Evolutionary conservation across 192 early-diverging fungal genomes (phyloP).

Genomic region (Phlyctochytrium planicorne): DNA sequence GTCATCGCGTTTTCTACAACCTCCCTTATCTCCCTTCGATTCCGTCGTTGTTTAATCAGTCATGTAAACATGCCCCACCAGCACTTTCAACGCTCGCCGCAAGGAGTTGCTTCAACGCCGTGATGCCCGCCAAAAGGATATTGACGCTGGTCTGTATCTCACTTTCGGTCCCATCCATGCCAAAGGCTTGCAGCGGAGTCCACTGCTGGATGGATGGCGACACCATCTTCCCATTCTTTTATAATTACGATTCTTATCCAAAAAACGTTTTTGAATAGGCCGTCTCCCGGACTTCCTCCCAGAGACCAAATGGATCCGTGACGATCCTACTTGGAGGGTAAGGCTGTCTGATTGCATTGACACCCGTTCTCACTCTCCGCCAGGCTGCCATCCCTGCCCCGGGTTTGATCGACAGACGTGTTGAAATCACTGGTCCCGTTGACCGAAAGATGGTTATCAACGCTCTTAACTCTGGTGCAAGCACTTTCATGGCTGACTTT

Average conservation of each 20-base stretch:
- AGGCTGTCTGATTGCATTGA: constrained; percentile 7
- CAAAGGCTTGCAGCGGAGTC: too few species aligned
- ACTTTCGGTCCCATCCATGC: neutral
- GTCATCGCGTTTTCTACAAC: constrained; percentile 1
- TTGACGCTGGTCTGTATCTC: constrained; percentile 66
- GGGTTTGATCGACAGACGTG: constrained; percentile 85
- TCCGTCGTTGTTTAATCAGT: neutral
- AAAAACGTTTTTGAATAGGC: too few species aligned
- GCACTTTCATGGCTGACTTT: constrained; percentile 98
- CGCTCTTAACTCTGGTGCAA: constrained; percentile 91
- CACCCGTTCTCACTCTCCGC: neutral
- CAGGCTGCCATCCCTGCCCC: constrained; percentile 83
- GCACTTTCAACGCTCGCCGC: constrained; percentile 84
- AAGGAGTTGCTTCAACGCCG: constrained; percentile 83
- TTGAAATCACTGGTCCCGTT: constrained; percentile 97
- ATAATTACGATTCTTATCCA: too few species aligned
- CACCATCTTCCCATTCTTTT: too few species aligned
- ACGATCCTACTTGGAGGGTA: constrained; percentile 81
- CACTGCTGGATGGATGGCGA: neutral
- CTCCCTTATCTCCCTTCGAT: neutral
- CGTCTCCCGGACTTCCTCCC: constrained; percentile 86
- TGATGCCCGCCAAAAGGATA: constrained; percentile 69
- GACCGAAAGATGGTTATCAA: constrained; percentile 99
- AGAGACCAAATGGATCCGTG: constrained; percentile 87
- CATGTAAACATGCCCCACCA: too few species aligned